Conservation (phyloP, 805 yeast genomes). For the Pichia manshurica region DNA sequence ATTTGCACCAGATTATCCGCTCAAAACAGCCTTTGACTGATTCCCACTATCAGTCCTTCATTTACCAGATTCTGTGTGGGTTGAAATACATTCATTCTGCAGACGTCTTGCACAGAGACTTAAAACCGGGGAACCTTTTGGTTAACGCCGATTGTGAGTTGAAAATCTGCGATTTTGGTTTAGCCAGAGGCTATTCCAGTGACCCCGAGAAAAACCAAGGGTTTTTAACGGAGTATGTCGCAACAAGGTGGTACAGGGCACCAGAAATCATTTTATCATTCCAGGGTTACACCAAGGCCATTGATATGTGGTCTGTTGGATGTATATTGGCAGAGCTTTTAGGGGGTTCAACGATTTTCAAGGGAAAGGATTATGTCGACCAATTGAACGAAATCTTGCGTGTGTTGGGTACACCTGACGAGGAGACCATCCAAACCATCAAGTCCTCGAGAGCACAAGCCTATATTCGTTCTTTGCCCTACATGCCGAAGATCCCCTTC, state of each 20-base stretch:
- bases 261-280: conserved; percentile 95
- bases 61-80: conserved; percentile 90
- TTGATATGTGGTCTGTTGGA: conserved; percentile 97
- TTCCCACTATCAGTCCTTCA: conserved; percentile 88
- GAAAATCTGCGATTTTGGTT: conserved; percentile 93
- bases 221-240: conserved; percentile 95
- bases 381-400: conserved; percentile 84
- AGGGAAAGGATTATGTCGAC: conserved; percentile 94
- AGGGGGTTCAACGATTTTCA: conserved; percentile 86
- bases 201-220: conserved; percentile 83
- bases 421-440: conserved; percentile 58
- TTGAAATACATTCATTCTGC: conserved; percentile 93
- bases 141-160: conserved; percentile 96
- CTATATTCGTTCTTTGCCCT: conserved; percentile 82
- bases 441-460: conserved; percentile 89
- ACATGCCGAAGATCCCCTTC: conserved; percentile 74
- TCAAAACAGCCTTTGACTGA: conserved; percentile 92
- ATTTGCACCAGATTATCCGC: conserved; percentile 93
- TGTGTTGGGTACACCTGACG: conserved; percentile 88
- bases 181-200: conserved; percentile 85
- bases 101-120: conserved; percentile 88
- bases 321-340: conserved; percentile 92
- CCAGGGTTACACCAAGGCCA: conserved; percentile 93
- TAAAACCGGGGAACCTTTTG: conserved; percentile 88
- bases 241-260: conserved; percentile 98